These are phyloP conservation scores for Suhomyces sp. DNA, from an alignment of 805 yeast genomes.

Conservation along the genomic window DNA sequence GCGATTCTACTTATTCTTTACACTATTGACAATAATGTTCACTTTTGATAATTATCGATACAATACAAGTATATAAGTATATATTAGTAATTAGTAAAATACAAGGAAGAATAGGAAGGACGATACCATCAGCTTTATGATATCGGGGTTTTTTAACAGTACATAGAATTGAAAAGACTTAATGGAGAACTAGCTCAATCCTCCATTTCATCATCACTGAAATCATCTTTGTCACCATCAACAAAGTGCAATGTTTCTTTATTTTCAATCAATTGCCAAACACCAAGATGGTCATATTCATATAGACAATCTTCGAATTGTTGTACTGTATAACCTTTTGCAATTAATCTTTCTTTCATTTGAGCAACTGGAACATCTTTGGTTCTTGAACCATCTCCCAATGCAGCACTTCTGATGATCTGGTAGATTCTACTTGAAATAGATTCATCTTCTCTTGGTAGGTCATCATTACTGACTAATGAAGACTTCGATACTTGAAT, in stretches of 20 bases:
- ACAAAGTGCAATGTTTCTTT: slow-evolving; percentile 63
- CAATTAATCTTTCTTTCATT: slow-evolving; percentile 63
- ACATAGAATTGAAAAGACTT: neutral
- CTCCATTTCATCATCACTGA: slow-evolving; percentile 28
- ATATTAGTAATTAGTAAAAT: no score
- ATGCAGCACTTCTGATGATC: slow-evolving; percentile 61
- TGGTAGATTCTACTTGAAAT: slow-evolving; percentile 69
- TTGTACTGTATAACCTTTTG: slow-evolving; percentile 80
- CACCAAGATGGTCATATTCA: slow-evolving; percentile 68
- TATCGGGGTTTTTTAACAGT: neutral
- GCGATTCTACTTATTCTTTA: no score
- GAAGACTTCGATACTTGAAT: slow-evolving; percentile 85
- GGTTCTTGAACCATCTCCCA: slow-evolving; percentile 28
- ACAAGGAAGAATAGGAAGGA: no score
- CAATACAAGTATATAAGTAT: no score
- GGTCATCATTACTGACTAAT: slow-evolving; percentile 51
- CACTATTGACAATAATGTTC: no score
- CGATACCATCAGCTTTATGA: no score
- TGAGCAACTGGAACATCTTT: slow-evolving; percentile 43
- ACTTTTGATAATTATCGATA: no score
- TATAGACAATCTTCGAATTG: slow-evolving; percentile 73
- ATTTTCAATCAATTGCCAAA: slow-evolving; percentile 76
- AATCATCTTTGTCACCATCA: slow-evolving; percentile 34
- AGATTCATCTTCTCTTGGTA: slow-evolving; percentile 59
- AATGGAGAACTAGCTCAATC: slow-evolving; percentile 3